Evolutionary conservation across 306 rosid species (phyloP).

Genomic region (Lathyrus tuberosus): DNA sequence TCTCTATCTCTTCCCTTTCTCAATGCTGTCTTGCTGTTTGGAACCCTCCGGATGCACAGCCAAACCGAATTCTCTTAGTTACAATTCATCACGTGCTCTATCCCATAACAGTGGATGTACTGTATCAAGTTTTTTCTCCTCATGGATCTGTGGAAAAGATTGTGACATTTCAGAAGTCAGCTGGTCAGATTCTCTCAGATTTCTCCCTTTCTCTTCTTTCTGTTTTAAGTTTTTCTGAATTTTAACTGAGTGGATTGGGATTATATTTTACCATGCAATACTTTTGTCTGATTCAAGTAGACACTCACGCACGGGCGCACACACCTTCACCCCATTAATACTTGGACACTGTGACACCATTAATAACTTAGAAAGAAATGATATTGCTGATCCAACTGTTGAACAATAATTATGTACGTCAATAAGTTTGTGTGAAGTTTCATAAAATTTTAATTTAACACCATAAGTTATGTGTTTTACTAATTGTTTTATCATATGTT

Average conservation of each 20-base stretch:
- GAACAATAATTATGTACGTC: not conserved
- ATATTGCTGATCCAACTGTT: conserved; percentile 9
- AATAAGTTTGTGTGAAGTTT: not conserved
- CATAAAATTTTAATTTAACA: not conserved
- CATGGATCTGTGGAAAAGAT: conserved; percentile 99
- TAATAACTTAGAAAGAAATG: not conserved
- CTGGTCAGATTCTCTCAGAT: conserved; percentile 94
- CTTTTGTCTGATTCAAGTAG: conserved; percentile 22
- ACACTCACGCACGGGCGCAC: not conserved
- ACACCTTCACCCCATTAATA: not conserved
- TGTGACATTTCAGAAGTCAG: conserved; percentile 99
- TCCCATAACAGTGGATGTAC: conserved; percentile 99
- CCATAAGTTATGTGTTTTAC: conserved; percentile 21
- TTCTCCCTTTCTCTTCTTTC: conserved; percentile 61
- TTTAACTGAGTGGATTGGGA: conserved; percentile 23
- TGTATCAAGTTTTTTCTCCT: conserved; percentile 96
- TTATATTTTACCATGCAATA: conserved; percentile 29
- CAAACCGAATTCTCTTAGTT: conserved; percentile 98
- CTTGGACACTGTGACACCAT: not conserved
- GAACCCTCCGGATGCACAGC: conserved; percentile 83
- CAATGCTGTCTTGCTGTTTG: conserved; percentile 80
- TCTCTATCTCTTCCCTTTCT: conserved; percentile 85
- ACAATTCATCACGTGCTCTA: conserved; percentile 98
- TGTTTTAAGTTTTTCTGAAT: conserved; percentile 30
- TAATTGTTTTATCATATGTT: conserved; percentile 41